Evolutionary conservation across 106 monocot genomes (phyloP), one percentile per base, ranked within the genome.

Genomic region (Acanthochlamys bracteata): DNA sequence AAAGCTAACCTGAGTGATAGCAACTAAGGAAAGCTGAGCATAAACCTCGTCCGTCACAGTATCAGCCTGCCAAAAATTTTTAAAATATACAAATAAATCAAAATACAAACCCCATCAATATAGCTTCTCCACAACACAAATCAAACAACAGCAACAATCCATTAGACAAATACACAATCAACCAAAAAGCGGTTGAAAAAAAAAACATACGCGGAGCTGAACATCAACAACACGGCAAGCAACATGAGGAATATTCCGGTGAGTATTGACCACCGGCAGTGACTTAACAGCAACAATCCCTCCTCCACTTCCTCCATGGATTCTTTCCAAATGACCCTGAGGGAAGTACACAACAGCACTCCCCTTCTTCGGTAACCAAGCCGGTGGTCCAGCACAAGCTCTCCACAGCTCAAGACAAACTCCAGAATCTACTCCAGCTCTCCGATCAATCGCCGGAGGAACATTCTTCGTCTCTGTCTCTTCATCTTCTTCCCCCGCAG

Each of bases 51-150:
- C 79, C 0, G 79, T 79, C 41, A 63, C 70, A 33, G 27, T 59
- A 24, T 79, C 79, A n/a, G 79, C 79, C 79, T 79, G 65, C 45
- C n/a, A 17, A 55, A n/a, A n/a, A n/a, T n/a, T n/a, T n/a, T n/a
- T n/a, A n/a, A n/a, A n/a, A n/a, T n/a, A n/a, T n/a, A n/a, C n/a
- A n/a, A n/a, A n/a, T n/a, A n/a, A n/a, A n/a, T n/a, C n/a, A n/a
- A n/a, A 19, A 55, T 4, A 22, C 22, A 55, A 10, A 55, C 55
- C 20, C 55, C 3, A 51, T 51, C 51, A 15, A 15, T 51, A 10
- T n/a, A 33, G 33, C 33, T 3, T 33, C 33, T 33, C 33, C 51
- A 51, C 9, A 51, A 51, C 3, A 25, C 17, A 11, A 52, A 53
- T 24, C 13, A 12, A 9, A 68, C 66, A 22, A 0, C 21, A 20